phyloP scores from a whole-genome alignment of 306 rosid genomes.

The Prunus dulcis region DNA sequence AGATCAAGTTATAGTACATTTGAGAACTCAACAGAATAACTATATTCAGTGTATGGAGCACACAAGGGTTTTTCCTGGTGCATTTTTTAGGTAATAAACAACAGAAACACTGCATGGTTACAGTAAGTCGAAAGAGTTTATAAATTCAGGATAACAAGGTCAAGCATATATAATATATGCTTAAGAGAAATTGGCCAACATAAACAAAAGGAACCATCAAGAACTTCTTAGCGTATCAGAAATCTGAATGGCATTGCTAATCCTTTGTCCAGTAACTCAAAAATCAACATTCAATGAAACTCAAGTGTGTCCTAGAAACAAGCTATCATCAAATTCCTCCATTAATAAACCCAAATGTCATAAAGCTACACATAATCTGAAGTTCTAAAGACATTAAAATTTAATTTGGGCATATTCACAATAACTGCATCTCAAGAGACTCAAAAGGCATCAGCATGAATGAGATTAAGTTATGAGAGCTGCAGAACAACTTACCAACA shows the following conservation, averaged over 20 bases:
- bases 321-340: neutral
- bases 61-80: neutral
- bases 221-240: neutral
- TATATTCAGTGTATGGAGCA: neutral
- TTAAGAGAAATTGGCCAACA: neutral
- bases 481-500: conserved; percentile 55
- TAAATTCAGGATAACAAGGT: neutral
- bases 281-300: neutral
- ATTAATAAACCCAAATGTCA: neutral
- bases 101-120: neutral
- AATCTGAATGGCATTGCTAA: neutral
- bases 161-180: neutral
- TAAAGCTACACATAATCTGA: neutral
- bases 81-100: neutral
- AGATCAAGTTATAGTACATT: too few relatives aligned
- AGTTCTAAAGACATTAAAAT: conserved; percentile 7
- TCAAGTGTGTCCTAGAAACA: neutral
- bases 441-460: conserved; percentile 10
- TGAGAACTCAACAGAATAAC: neutral
- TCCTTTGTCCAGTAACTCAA: neutral
- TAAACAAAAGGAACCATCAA: neutral
- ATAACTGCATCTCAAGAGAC: conserved; percentile 12
- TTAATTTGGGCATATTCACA: conserved; percentile 1
- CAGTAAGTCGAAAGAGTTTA: neutral
- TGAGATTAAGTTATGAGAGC: conserved; percentile 17